Evolutionary conservation across 2,329 filamentous ascomycete species (phyloP).

Genomic region (Tolypocladium capitatum): DNA sequence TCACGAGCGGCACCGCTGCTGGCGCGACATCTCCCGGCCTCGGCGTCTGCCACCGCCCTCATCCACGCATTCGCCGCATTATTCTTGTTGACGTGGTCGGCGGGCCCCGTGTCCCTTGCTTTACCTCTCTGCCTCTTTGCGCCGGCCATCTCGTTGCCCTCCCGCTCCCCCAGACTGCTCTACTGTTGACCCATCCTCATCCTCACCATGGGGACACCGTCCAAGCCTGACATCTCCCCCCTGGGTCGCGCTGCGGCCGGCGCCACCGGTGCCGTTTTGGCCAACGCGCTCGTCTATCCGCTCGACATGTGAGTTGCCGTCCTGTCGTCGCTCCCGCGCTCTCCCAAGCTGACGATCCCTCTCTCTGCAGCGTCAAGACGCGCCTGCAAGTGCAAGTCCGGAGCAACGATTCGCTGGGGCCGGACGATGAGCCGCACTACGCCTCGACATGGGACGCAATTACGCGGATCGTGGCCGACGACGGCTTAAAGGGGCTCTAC

Average conservation of each 20-base stretch:
- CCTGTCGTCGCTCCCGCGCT: neutral
- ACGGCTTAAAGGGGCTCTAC: constrained; percentile 75
- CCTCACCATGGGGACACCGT: constrained; percentile 36
- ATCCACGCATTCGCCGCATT: neutral
- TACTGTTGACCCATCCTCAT: neutral
- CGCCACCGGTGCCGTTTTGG: constrained; percentile 82
- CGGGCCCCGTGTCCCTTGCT: neutral
- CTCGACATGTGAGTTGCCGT: constrained; percentile 69
- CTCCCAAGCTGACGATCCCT: neutral
- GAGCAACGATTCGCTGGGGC: constrained; percentile 22
- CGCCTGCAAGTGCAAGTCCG: constrained; percentile 91
- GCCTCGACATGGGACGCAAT: constrained; percentile 80
- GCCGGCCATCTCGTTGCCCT: no score
- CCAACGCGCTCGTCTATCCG: constrained; percentile 91
- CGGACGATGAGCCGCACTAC: constrained; percentile 54
- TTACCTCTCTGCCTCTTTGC: neutral
- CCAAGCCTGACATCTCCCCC: constrained; percentile 65
- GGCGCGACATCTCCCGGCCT: neutral
- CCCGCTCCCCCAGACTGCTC: neutral
- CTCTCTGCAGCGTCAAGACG: constrained; percentile 69
- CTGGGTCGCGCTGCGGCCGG: constrained; percentile 92
- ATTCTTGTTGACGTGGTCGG: neutral
- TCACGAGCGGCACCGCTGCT: neutral
- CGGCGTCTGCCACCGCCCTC: neutral
- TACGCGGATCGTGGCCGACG: constrained; percentile 64